Conservation (phyloP, 169 alveolate genomes). For the Plasmodium sp. region DNA sequence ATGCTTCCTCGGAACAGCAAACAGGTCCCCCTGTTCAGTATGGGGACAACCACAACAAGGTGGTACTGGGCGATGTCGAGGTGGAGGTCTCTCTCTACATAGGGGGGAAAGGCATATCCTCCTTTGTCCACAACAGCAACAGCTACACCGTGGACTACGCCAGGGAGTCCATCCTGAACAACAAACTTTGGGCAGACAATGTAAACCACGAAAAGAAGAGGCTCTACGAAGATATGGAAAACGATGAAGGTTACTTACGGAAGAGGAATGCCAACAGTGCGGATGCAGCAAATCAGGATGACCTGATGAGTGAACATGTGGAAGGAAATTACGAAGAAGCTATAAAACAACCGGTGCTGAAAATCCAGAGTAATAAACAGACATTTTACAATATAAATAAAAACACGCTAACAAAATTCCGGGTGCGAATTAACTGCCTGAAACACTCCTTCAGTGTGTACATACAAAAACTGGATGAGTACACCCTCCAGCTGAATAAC, state of each 20-base stretch:
- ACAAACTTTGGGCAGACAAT: conserved; percentile 36
- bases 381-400: conserved; percentile 53
- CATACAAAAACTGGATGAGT: conserved; percentile 72
- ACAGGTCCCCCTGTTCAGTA: background rate
- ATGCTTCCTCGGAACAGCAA: background rate
- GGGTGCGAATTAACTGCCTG: conserved; percentile 70
- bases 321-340: background rate
- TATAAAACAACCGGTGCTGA: conserved; percentile 41
- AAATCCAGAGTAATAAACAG: conserved; percentile 73
- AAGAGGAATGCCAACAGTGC: conserved; percentile 4
- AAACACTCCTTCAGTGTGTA: conserved; percentile 73
- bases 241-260: conserved; percentile 28
- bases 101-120: conserved; percentile 74
- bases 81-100: conserved; percentile 65
- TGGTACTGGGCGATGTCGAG: conserved; percentile 70
- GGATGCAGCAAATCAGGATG: conserved; percentile 6
- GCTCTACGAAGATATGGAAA: conserved; percentile 6
- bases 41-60: background rate
- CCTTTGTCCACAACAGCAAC: conserved; percentile 70
- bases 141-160: conserved; percentile 63
- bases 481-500: conserved; percentile 22
- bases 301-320: conserved; percentile 1
- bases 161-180: conserved; percentile 53
- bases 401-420: conserved; percentile 69
- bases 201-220: conserved; percentile 27